A percentile compares a stretch with the other conserved stretches of the same genome.
These are phyloP conservation scores for Candida nemodendra DNA, from an alignment of 805 yeast genomes.

Conservation along the genomic window DNA sequence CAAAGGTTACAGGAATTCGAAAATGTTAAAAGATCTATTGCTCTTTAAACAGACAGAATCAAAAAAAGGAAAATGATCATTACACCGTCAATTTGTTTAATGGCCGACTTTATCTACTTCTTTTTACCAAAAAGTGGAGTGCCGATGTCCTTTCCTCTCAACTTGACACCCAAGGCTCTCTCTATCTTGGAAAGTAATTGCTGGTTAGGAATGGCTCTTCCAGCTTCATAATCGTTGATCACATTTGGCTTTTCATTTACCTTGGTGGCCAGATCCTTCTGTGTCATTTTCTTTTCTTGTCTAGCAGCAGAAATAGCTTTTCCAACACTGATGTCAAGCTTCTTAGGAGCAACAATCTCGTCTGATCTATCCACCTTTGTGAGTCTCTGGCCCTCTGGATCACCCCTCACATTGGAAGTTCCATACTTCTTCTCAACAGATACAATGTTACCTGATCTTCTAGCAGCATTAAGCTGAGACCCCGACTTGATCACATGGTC, in stretches of 20 bases:
- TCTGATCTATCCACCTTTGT: conserved; percentile 91
- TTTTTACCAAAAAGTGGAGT: conserved; percentile 71
- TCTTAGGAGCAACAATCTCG: conserved; percentile 90
- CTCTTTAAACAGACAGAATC: too few species aligned
- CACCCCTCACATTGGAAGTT: conserved; percentile 56
- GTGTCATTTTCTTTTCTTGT: conserved; percentile 84
- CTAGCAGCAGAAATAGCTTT: conserved; percentile 83
- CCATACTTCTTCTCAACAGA: conserved; percentile 93
- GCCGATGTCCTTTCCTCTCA: conserved; percentile 95
- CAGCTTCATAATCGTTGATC: conserved; percentile 94
- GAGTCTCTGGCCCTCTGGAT: conserved; percentile 92
- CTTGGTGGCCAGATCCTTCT: conserved; percentile 94
- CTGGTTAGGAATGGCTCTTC: conserved; percentile 95
- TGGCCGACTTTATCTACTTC: too few species aligned
- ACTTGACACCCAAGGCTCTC: conserved; percentile 89
- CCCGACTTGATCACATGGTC: conserved; percentile 77
- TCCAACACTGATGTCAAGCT: conserved; percentile 81
- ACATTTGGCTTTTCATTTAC: conserved; percentile 95
- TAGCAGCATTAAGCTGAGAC: conserved; percentile 85
- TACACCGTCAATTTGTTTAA: too few species aligned
- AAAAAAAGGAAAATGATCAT: too few species aligned
- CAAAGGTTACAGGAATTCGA: too few species aligned
- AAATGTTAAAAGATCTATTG: too few species aligned
- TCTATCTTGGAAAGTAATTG: conserved; percentile 90
- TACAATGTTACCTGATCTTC: conserved; percentile 86